A percentile compares a stretch with the other conserved stretches of the same genome.
These are phyloP conservation scores for Starmerella vaccinii DNA, from an alignment of 805 yeast genomes.

Conservation along the genomic window DNA sequence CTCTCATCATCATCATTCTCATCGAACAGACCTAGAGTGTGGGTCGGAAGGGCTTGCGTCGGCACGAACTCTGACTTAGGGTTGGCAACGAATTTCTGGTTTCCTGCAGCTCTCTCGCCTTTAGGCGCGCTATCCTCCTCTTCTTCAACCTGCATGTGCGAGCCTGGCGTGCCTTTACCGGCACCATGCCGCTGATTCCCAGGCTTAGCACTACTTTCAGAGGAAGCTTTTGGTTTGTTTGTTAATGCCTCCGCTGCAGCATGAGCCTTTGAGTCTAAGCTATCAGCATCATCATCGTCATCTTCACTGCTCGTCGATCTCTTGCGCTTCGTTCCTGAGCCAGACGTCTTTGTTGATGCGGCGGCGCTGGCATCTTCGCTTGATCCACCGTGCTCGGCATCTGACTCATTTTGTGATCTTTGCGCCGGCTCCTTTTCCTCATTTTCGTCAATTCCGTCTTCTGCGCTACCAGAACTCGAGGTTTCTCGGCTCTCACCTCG, in stretches of 20 bases:
- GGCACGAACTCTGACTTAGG: slow-evolving; percentile 69
- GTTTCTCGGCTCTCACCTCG: not conserved
- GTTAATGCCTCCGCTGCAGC: not conserved
- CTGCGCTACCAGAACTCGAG: not conserved
- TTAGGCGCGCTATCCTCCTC: not conserved
- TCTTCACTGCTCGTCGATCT: not conserved
- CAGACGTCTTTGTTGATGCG: not conserved
- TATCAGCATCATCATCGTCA: not conserved
- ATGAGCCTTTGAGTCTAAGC: not conserved
- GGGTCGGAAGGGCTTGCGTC: slow-evolving; percentile 56
- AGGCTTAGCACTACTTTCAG: no score
- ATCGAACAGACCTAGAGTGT: slow-evolving; percentile 57
- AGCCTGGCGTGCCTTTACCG: not conserved
- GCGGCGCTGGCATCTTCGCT: not conserved
- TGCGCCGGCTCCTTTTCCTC: not conserved
- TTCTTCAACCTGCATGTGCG: not conserved
- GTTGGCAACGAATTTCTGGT: slow-evolving; percentile 39
- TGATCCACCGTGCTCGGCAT: not conserved
- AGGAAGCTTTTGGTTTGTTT: not conserved
- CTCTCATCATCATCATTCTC: slow-evolving; percentile 63
- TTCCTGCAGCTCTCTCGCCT: not conserved
- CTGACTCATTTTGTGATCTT: not conserved
- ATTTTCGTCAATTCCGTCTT: not conserved
- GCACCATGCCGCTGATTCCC: not conserved
- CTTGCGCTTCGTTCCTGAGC: not conserved